Base-by-base conservation (phyloP, 1,139 yeast species). In the Blastobotrys capitulatus region DNA sequence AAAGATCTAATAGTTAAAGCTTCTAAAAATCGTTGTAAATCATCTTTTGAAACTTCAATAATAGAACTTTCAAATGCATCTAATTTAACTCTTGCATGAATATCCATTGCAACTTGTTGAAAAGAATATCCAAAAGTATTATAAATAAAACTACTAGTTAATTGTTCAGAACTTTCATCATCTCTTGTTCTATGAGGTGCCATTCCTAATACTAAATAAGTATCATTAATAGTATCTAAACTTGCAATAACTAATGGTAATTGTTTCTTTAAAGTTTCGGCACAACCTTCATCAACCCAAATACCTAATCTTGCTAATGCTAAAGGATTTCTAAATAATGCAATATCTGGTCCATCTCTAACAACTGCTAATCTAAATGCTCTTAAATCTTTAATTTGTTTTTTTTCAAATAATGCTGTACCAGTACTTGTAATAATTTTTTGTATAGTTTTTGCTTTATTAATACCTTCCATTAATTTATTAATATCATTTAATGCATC, bases 11-110 rank as follows among this genome's bases (percentile, higher is more conserved):
- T 58, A 6, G 83, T 79, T 51, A 92, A 71, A 51, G 82, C 81
- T 65, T 92, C 98, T 56, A 92, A 71, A 62, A 92, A 92, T 41
- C 96, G 88, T 2, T 89, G 76, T 57, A 92, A 72, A 63, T 94
- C 98, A 49, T 89, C 96, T 62, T 83, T 84, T 52, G 88, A 72
- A 44, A 94, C 83, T 67, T 92, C 97, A 41, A 94, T 88, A 35
- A 92, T 87, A 2, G 97, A 83, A 55, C 95, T 86, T 62, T 92
- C 97, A 67, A 92, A 92, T 60, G 95, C 88, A 66, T 94, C 97
- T 54, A 92, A 84, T 60, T 94, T 77, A 32, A 89, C 90, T 58
- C 86, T 83, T 6, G 97, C 97, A 37, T 90, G 92, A 13, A 95
- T 84, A 10, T 79, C 77, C 44, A 74, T 76, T 1, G 96, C 94